These are phyloP conservation scores for Suillus fuscotomentosus DNA, from an alignment of 768 basidiomycete genomes.

Conservation along the genomic window DNA sequence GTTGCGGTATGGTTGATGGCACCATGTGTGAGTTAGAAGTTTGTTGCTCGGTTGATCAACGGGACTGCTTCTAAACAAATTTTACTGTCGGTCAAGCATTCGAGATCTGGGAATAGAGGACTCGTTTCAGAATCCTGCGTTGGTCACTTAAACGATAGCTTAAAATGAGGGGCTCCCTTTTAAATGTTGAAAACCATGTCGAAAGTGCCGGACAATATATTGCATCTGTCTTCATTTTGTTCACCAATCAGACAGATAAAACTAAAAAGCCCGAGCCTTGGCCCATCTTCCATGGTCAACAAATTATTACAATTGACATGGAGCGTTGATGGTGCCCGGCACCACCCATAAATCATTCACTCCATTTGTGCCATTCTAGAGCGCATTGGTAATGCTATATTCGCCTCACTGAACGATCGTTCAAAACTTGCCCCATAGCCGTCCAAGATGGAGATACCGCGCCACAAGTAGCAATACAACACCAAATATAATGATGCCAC, in stretches of 20 bases:
- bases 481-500: slow-evolving; percentile 40
- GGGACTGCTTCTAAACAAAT: not conserved
- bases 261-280: not conserved
- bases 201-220: not conserved
- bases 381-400: not conserved
- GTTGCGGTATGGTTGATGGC: not conserved
- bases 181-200: too few relatives aligned
- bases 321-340: not conserved
- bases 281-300: not conserved
- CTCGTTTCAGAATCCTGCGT: not conserved
- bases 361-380: not conserved
- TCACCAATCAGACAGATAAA: not conserved
- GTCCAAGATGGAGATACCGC: slow-evolving; percentile 39
- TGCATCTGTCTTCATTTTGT: not conserved
- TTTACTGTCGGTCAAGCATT: not conserved
- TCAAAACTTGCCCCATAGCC: slow-evolving; percentile 35
- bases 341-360: not conserved
- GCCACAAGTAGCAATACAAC: slow-evolving; percentile 40
- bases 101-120: not conserved
- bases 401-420: not conserved
- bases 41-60: not conserved
- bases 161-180: not conserved
- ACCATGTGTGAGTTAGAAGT: not conserved
- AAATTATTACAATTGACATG: not conserved
- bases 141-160: not conserved